Base-by-base conservation (phyloP, 345 rosid species). In the Gossypium australe region DNA sequence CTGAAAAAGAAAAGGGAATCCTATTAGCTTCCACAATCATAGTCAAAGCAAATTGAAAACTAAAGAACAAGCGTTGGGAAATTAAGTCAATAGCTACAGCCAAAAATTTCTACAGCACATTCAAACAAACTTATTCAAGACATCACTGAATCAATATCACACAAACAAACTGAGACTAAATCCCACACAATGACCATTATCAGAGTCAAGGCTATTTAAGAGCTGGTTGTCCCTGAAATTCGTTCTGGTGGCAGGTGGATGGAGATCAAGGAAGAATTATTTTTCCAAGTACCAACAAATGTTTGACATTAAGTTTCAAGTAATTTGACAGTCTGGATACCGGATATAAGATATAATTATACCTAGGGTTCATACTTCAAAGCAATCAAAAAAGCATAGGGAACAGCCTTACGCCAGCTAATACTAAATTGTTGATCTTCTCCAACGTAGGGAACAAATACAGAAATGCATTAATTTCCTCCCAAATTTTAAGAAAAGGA, bases 1-100 rank as follows among this genome's bases (percentile, higher is more conserved):
- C 99, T 95, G 85, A 45, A 22, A 82, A 78, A 74, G 56, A 75
- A 43, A 52, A 25, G 45, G 63, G 65, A 66, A 82, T 71, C 38
- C 68, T 52, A 24, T 64, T 13, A 76, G 63, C 49, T n/a, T 53
- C 44, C 52, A 68, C 70, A 55, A 76, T 64, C 27, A 70, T 14
- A 63, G 29, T 20, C 58, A 64, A 74, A 55, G 27, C 38, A 62
- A 74, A 25, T 70, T 27, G 38, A 71, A 49, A 57, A 75, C 70
- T 47, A 55, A 67, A 49, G 4, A 18, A 27, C 20, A 13, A 8
- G 20, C 49, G 20, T 48, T 3, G 0, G 34, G 22, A 9, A 67
- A 68, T 68, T 69, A 14, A 16, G 24, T 69, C 45, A 69, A 3
- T 17, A 49, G 24, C 72, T 49, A 69, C 45, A 25, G 55, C 44